These are phyloP conservation scores for Sphaerulina vaccinii DNA, from an alignment of 2,329 filamentous ascomycete species.

Conservation along the genomic window DNA sequence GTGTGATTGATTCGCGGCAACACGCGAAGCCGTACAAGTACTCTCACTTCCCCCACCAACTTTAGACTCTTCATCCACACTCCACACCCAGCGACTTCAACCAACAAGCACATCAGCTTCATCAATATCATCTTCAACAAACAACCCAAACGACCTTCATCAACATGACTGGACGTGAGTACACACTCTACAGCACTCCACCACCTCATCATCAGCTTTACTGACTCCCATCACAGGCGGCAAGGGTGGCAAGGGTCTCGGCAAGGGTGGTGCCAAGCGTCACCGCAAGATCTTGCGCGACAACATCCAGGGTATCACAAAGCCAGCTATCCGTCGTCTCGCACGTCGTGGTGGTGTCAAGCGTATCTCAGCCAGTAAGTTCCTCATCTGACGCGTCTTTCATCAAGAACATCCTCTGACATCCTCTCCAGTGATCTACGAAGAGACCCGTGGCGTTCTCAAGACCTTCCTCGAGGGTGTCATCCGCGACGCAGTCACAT, in stretches of 20 bases:
- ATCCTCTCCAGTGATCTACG: conserved; percentile 66
- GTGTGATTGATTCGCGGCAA: conserved; percentile 2
- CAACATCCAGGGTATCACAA: conserved; percentile 99
- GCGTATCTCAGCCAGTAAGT: conserved; percentile 92
- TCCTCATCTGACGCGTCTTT: conserved; percentile 9
- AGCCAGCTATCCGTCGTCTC: conserved; percentile 97
- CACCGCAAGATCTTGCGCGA: conserved; percentile 99
- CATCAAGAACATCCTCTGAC: conserved; percentile 28
- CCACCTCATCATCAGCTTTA: conserved; percentile 22
- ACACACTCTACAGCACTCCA: conserved; percentile 20
- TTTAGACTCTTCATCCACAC: conserved; percentile 26
- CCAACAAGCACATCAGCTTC: conserved; percentile 20
- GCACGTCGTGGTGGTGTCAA: conserved; percentile 99
- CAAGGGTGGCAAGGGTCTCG: conserved; percentile 96
- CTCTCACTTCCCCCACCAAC: conserved; percentile 20
- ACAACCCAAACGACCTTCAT: conserved; percentile 34
- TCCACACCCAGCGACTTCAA: conserved; percentile 27
- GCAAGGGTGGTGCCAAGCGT: conserved; percentile 97
- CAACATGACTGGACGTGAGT: conserved; percentile 55
- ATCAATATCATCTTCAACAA: conserved; percentile 25
- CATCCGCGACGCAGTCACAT: conserved; percentile 76
- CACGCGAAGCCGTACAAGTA: conserved; percentile 9
- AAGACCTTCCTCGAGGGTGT: conserved; percentile 83
- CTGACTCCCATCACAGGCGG: conserved; percentile 60
- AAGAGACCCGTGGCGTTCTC: conserved; percentile 77